Conservation (phyloP, 495 filamentous ascomycete genomes). For the Xeromyces bisporus region DNA sequence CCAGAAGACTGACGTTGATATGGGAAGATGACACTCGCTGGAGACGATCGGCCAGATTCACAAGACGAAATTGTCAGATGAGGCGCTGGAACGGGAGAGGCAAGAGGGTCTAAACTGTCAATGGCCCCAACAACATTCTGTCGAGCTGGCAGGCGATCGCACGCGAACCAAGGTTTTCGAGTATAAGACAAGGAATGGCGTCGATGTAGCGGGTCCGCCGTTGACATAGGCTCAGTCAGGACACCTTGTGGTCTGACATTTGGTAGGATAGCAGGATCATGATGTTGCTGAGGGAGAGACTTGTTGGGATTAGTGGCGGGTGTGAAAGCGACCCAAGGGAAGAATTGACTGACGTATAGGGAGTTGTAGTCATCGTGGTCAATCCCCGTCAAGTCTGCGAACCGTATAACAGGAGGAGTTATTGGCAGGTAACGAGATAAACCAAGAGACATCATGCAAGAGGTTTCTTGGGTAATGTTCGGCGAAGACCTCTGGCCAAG, state of each 20-base stretch:
- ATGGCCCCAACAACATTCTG: slow-evolving; percentile 51
- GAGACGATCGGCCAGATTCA: slow-evolving; percentile 37
- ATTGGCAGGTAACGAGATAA: slow-evolving; percentile 29
- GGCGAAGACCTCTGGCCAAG: neutral
- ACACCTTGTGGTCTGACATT: slow-evolving; percentile 80
- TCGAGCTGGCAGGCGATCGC: slow-evolving; percentile 20
- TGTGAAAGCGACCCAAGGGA: slow-evolving; percentile 61
- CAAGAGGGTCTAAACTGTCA: slow-evolving; percentile 32
- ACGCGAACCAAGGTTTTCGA: slow-evolving; percentile 30
- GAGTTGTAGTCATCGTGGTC: slow-evolving; percentile 28
- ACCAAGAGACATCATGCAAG: slow-evolving; percentile 26
- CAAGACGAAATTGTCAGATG: slow-evolving; percentile 21
- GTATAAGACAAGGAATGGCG: slow-evolving; percentile 40
- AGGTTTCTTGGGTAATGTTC: neutral
- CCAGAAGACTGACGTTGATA: slow-evolving; percentile 27
- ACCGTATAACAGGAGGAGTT: slow-evolving; percentile 25
- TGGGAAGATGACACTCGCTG: slow-evolving; percentile 40
- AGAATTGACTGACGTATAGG: slow-evolving; percentile 51
- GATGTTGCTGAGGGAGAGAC: slow-evolving; percentile 51
- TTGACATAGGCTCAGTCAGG: slow-evolving; percentile 39
- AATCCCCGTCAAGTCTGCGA: slow-evolving; percentile 15
- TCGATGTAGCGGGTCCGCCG: slow-evolving; percentile 27
- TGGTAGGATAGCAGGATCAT: slow-evolving; percentile 69
- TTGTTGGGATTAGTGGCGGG: slow-evolving; percentile 51
- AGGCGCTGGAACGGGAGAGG: slow-evolving; percentile 33